Percentiles rank a stretch among this genome's conserved stretches.
Evolutionary conservation across 1,284 basidiomycete species (phyloP).

Genomic region (Cutaneotrichosporon daszewskae): DNA sequence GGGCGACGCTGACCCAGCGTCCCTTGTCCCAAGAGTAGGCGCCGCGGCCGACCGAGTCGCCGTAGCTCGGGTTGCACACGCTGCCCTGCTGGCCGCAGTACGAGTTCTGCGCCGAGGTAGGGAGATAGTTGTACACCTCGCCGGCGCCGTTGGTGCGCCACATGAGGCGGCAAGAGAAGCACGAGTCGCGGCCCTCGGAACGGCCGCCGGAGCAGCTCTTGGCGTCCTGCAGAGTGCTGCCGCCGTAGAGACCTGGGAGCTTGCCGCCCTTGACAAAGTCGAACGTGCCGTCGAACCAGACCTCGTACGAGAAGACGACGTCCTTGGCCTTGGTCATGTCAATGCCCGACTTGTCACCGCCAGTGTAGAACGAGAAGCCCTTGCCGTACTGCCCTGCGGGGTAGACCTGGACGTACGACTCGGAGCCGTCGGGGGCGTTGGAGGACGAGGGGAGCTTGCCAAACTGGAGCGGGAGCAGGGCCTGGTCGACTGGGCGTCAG

Average conservation of each 20-base stretch:
- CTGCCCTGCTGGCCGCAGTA: constrained; percentile 30
- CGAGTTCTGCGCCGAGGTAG: constrained; percentile 8
- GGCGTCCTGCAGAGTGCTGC: constrained; percentile 21
- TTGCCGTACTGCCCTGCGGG: constrained; percentile 30
- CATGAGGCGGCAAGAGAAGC: constrained; percentile 48
- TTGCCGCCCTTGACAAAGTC: constrained; percentile 48
- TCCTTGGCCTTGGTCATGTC: constrained; percentile 32
- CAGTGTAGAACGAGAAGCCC: constrained; percentile 40
- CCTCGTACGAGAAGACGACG: constrained; percentile 42
- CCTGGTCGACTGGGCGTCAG: constrained; percentile 20
- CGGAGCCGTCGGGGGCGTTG: constrained; percentile 37
- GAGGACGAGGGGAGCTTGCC: constrained; percentile 27
- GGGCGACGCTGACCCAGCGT: constrained; percentile 59
- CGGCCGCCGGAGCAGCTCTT: constrained; percentile 47
- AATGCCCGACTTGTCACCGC: constrained; percentile 22
- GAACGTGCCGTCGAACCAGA: constrained; percentile 43
- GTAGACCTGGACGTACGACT: constrained; percentile 25
- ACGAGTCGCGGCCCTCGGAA: constrained; percentile 36
- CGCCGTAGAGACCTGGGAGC: constrained; percentile 47
- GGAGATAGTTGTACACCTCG: constrained; percentile 43
- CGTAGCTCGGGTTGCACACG: constrained; percentile 36
- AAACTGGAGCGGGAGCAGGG: constrained; percentile 33
- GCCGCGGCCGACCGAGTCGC: constrained; percentile 59
- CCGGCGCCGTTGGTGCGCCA: constrained; percentile 42
- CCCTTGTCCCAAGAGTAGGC: constrained; percentile 60